These are phyloP conservation scores for Fusarium cicatricum DNA, from an alignment of 2,329 filamentous ascomycete species.

Conservation along the genomic window DNA sequence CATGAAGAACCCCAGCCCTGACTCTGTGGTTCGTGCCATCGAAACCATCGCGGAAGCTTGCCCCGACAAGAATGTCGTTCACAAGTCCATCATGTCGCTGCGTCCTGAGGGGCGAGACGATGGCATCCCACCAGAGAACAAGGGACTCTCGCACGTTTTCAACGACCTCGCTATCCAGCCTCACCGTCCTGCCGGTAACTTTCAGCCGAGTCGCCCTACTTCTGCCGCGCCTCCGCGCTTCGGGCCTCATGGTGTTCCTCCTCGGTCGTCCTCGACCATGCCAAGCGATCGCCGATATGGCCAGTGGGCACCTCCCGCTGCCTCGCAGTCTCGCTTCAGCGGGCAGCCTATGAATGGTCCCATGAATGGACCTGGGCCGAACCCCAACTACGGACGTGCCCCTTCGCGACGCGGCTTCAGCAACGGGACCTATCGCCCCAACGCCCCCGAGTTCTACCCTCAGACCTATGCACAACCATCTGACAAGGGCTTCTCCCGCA, in stretches of 20 bases:
- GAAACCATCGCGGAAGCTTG: constrained; percentile 44
- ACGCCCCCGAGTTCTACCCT: constrained; percentile 47
- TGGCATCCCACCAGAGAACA: constrained; percentile 21
- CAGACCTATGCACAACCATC: constrained; percentile 34
- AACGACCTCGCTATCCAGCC: constrained; percentile 24
- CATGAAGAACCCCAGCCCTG: constrained; percentile 46
- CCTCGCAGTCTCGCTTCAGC: constrained; percentile 31
- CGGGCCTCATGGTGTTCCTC: constrained; percentile 42
- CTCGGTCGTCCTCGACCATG: constrained; percentile 41
- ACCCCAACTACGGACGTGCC: constrained; percentile 28
- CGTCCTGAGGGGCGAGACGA: constrained; percentile 26
- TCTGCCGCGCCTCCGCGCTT: constrained; percentile 43
- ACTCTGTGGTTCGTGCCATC: constrained; percentile 44
- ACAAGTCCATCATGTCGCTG: constrained; percentile 42
- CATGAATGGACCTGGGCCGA: constrained; percentile 15
- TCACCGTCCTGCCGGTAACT: constrained; percentile 37
- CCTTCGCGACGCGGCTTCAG: constrained; percentile 45
- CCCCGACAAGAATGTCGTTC: constrained; percentile 39
- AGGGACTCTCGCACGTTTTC: constrained; percentile 22
- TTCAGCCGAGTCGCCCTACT: constrained; percentile 36
- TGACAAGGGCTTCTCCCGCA: constrained; percentile 31
- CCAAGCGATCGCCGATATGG: constrained; percentile 38
- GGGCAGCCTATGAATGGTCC: constrained; percentile 17
- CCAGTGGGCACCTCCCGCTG: constrained; percentile 36
- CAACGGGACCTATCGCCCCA: constrained; percentile 43